These are phyloP conservation scores for Lepiota brunneoincarnata DNA, from an alignment of 768 basidiomycete genomes.

Conservation along the genomic window DNA sequence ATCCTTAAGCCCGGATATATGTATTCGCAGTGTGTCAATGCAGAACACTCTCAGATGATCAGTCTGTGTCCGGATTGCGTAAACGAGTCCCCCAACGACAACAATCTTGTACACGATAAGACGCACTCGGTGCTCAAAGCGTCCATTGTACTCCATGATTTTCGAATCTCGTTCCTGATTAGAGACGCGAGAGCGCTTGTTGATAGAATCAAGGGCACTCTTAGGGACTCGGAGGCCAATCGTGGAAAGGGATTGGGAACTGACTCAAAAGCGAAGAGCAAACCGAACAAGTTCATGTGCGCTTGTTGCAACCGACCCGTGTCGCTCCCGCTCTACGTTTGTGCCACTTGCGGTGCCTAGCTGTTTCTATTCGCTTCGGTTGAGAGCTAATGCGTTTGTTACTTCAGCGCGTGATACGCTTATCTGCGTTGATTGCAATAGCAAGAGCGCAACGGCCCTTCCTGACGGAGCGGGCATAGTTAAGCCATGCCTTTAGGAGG, in stretches of 20 bases:
- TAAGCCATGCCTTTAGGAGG: constrained; percentile 1
- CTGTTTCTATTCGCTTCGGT: not conserved
- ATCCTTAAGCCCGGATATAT: constrained; percentile 30
- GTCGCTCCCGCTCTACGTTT: constrained; percentile 23
- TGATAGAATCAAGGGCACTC: constrained; percentile 24
- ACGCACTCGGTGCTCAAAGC: constrained; percentile 31
- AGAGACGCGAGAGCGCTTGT: constrained; percentile 22
- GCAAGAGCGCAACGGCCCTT: constrained; percentile 11
- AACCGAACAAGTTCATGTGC: constrained; percentile 13
- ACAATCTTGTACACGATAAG: constrained; percentile 28
- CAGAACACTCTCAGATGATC: constrained; percentile 31
- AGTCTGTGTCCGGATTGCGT: constrained; percentile 30
- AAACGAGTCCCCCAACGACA: constrained; percentile 24
- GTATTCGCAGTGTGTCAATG: constrained; percentile 31
- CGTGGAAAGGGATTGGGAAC: constrained; percentile 4
- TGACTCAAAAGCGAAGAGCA: not conserved
- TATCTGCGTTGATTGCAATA: constrained; percentile 30
- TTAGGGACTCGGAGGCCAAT: constrained; percentile 21
- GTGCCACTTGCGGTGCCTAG: constrained; percentile 22
- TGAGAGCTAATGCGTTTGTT: not conserved
- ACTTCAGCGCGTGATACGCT: constrained; percentile 27
- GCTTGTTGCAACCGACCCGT: constrained; percentile 20
- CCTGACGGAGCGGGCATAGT: constrained; percentile 10
- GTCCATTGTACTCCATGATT: constrained; percentile 30
- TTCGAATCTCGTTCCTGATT: constrained; percentile 24